These are phyloP conservation scores for Suhomyces sp. DNA, from an alignment of 805 yeast genomes.

Conservation along the genomic window DNA sequence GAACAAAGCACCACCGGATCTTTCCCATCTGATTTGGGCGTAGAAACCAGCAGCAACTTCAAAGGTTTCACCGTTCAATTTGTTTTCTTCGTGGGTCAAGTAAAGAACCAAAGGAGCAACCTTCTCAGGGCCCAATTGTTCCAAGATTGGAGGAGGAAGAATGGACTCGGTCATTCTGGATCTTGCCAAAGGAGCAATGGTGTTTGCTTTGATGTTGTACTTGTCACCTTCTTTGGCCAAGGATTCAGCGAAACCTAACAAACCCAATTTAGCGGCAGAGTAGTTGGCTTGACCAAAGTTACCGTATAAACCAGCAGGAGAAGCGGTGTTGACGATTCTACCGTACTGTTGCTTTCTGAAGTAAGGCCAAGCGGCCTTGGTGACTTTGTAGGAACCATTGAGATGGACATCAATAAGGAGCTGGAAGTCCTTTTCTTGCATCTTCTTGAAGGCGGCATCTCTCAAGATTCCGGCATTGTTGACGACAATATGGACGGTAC, in stretches of 20 bases:
- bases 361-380: conserved; percentile 90
- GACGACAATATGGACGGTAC: conserved; percentile 82
- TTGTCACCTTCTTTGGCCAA: conserved; percentile 90
- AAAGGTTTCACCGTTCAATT: conserved; percentile 71
- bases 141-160: conserved; percentile 81
- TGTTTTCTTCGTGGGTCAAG: conserved; percentile 62
- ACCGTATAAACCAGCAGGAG: conserved; percentile 96
- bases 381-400: conserved; percentile 81
- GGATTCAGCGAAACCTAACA: conserved; percentile 91
- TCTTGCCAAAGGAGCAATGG: conserved; percentile 92
- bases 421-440: conserved; percentile 77
- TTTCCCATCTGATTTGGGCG: conserved; percentile 92
- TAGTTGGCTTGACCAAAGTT: conserved; percentile 96
- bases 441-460: conserved; percentile 82
- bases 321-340: conserved; percentile 87
- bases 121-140: conserved; percentile 79
- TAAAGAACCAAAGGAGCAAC: conserved; percentile 89
- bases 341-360: conserved; percentile 84
- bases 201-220: conserved; percentile 79
- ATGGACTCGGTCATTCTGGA: conserved; percentile 94
- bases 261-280: conserved; percentile 87
- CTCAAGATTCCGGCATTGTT: conserved; percentile 95
- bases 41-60: conserved; percentile 95
- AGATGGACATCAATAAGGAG: conserved; percentile 84
- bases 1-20: conserved; percentile 82